These are phyloP conservation scores for Oropetium thomaeum DNA, from an alignment of 176 grass and related monocot genomes.

Conservation along the genomic window DNA sequence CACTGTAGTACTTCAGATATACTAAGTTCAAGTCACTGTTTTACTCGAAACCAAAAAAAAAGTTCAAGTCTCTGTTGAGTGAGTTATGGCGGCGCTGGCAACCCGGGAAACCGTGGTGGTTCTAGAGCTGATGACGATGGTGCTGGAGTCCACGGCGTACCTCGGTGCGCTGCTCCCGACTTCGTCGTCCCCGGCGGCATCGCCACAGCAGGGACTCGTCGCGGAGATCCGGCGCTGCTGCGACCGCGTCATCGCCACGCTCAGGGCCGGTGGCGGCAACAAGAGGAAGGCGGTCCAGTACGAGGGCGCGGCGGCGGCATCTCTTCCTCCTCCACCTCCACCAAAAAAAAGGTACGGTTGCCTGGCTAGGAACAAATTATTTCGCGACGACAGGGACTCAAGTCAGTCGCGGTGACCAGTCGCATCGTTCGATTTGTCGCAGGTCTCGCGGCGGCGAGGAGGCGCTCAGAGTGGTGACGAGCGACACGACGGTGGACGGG, in stretches of 20 bases:
- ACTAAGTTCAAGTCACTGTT: too few relatives aligned
- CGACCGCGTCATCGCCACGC: constrained; percentile 37
- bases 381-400: too few relatives aligned
- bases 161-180: constrained; percentile 33
- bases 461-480: constrained; percentile 8
- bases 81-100: background rate
- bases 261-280: background rate
- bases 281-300: constrained; percentile 27
- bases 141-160: constrained; percentile 36
- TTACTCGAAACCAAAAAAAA: too few relatives aligned
- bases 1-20: too few relatives aligned
- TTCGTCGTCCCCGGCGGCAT: background rate
- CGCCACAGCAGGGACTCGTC: constrained; percentile 33
- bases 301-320: background rate
- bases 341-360: constrained; percentile 16
- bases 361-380: too few relatives aligned
- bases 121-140: constrained; percentile 54
- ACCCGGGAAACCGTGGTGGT: constrained; percentile 27
- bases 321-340: background rate
- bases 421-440: too few relatives aligned
- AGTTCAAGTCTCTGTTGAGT: too few relatives aligned
- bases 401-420: too few relatives aligned
- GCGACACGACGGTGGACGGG: constrained; percentile 37
- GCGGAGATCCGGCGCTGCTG: constrained; percentile 48
- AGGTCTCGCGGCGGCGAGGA: constrained; percentile 38